Evolutionary conservation across 1,284 basidiomycete species (phyloP), one percentile per base, ranked within the genome.

Genomic region (Vanrija humicola): DNA sequence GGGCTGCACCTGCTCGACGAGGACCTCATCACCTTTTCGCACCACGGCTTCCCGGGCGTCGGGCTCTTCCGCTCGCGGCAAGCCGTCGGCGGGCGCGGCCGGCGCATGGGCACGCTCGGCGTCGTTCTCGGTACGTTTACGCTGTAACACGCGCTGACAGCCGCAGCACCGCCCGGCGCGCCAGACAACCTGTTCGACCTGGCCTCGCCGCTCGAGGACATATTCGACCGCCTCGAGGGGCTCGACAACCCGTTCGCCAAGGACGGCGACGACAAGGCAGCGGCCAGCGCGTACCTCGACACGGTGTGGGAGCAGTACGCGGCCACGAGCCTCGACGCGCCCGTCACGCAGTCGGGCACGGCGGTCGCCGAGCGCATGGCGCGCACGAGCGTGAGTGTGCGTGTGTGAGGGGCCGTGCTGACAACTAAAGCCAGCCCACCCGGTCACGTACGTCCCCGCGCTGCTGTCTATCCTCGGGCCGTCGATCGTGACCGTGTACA

Each of bases 91-190:
- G 60, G 67, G 1, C 53, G 73, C 15, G 71, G 73, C 10, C 52
- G 71, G 50, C 49, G 66, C 25, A 75, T 75, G 73, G 73, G 65
- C 5, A 72, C 68, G 8, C 42, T 75, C 5, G 73, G 71, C 34
- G 67, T 68, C 0, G 65, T 73, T 0, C 58, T 74, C 2, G 63
- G 70, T 72, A 47, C 58, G 68, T 57, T 1, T 38, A 23, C 23
- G 21, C 14, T 3, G 23, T n/a, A 10, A 6, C 19, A 48, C 46
- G 1, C 38, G n/a, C 39, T 23, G 16, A 19, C 46, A 34, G 43
- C 28, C 39, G 0, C 40, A 65, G 64, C 64, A 5, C 55, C 56
- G 5, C 58, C 58, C 3, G 21, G 54, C 1, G 38, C 52, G 1
- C 55, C 59, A 1, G 53, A 63, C 7, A 59, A 58, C 5, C 56